A percentile compares a stretch with the other conserved stretches of the same genome.
phyloP scores from a whole-genome alignment of 179 eudicot species.

The Corrigiola litoralis region DNA sequence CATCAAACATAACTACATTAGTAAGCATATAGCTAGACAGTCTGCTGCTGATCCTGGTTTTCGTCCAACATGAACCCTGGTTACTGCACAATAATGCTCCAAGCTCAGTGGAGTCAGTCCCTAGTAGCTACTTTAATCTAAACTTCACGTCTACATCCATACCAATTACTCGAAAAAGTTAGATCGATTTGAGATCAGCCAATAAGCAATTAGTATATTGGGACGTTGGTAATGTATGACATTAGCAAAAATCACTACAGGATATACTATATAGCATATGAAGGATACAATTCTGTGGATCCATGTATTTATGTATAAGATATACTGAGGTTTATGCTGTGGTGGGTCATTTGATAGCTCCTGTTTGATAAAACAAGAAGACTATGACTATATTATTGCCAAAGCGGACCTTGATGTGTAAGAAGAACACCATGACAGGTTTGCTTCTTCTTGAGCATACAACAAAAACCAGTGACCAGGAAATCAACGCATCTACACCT shows the following conservation, averaged over 20 bases:
- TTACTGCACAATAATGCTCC: slow-evolving; percentile 15
- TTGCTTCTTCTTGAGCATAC: slow-evolving; percentile 18
- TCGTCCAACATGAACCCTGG: slow-evolving; percentile 15
- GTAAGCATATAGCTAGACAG: neutral
- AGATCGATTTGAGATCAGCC: neutral
- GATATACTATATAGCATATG: neutral
- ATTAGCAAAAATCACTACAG: slow-evolving; percentile 6
- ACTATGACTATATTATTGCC: neutral
- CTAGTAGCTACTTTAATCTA: neutral
- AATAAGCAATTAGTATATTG: slow-evolving; percentile 1
- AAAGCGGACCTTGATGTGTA: slow-evolving; percentile 2
- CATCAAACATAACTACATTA: slow-evolving; percentile 1
- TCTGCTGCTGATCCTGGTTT: slow-evolving; percentile 16
- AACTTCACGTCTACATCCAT: slow-evolving; percentile 21
- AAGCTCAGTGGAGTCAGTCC: slow-evolving; percentile 25
- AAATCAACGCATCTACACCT: slow-evolving; percentile 10
- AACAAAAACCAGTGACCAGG: slow-evolving; percentile 7
- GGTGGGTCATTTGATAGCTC: neutral
- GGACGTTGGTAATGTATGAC: slow-evolving; percentile 17
- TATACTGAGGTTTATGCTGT: slow-evolving; percentile 1
- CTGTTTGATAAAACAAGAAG: neutral
- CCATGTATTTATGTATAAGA: neutral
- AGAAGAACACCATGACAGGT: neutral
- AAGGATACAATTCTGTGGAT: neutral
- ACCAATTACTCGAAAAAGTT: neutral